Percentiles rank a stretch among this genome's conserved stretches.
Conservation (phyloP, 345 rosid genomes). For the Pseudoturritis turrita region DNA sequence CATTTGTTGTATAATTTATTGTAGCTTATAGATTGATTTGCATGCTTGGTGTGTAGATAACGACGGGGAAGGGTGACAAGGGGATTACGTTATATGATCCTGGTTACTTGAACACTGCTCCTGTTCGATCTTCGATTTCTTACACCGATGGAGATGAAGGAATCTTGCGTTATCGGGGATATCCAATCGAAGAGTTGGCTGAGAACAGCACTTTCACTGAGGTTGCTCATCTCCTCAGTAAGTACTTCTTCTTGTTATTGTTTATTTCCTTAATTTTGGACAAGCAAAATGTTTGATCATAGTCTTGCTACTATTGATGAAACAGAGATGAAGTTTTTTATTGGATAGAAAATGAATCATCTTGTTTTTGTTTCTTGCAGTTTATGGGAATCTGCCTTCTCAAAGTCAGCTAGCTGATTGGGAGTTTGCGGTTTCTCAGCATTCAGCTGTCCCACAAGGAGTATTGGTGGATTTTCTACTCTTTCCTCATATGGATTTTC, state of each 20-base stretch:
- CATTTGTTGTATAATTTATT: background rate
- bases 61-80: slow-evolving; percentile 65
- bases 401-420: slow-evolving; percentile 73
- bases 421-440: slow-evolving; percentile 75
- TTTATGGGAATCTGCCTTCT: slow-evolving; percentile 80
- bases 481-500: background rate
- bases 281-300: background rate
- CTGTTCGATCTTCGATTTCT: slow-evolving; percentile 72
- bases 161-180: slow-evolving; percentile 16
- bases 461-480: slow-evolving; percentile 47
- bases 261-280: background rate
- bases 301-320: too few relatives aligned
- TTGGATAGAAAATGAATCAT: too few relatives aligned
- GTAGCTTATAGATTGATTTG: background rate
- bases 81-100: slow-evolving; percentile 85
- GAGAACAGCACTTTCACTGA: slow-evolving; percentile 5
- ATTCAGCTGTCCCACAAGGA: slow-evolving; percentile 95
- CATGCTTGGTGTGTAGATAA: slow-evolving; percentile 41
- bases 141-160: slow-evolving; percentile 85
- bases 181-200: slow-evolving; percentile 31
- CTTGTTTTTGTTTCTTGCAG: slow-evolving; percentile 38
- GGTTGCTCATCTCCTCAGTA: slow-evolving; percentile 23
- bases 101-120: slow-evolving; percentile 87
- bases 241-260: background rate
- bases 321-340: background rate